These are phyloP conservation scores for Russula foetens DNA, from an alignment of 768 basidiomycete genomes.

Conservation along the genomic window DNA sequence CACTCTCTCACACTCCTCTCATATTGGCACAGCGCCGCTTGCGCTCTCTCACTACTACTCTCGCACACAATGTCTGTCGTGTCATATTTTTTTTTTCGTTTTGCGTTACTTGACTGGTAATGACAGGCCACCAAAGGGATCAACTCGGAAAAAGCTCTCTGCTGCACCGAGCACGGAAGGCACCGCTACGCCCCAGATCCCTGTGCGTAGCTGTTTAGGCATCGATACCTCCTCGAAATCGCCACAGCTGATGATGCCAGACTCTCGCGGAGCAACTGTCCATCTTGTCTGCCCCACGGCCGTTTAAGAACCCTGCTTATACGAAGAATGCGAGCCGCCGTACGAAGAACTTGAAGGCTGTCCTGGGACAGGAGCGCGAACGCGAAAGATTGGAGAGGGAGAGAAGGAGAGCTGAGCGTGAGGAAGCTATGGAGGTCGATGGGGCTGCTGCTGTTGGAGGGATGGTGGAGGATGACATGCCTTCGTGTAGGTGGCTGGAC, in stretches of 20 bases:
- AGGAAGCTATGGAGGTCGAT: constrained; percentile 50
- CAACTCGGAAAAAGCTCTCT: constrained; percentile 24
- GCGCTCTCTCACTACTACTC: background rate
- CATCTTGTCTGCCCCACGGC: constrained; percentile 57
- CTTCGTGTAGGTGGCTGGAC: constrained; percentile 56
- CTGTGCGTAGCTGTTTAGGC: constrained; percentile 15
- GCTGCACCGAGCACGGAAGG: constrained; percentile 25
- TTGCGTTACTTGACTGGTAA: background rate
- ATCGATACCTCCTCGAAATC: background rate
- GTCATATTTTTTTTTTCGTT: background rate
- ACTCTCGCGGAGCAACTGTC: constrained; percentile 69
- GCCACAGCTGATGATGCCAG: constrained; percentile 28
- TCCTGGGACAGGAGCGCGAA: constrained; percentile 73
- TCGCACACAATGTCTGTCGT: background rate
- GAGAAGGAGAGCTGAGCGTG: constrained; percentile 40
- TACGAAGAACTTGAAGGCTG: constrained; percentile 72
- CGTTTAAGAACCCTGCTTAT: constrained; percentile 72
- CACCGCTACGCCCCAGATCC: constrained; percentile 27
- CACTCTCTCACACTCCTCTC: too few relatives aligned
- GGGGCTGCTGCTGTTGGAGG: constrained; percentile 26
- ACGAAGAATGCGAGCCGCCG: constrained; percentile 63
- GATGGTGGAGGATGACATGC: constrained; percentile 48
- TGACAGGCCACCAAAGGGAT: constrained; percentile 31
- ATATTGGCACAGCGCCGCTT: background rate
- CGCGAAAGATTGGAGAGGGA: constrained; percentile 65